Percentiles rank a stretch among this genome's conserved stretches.
phyloP scores from a whole-genome alignment of 768 basidiomycete genomes.

The Lactarius sanguifluus region DNA sequence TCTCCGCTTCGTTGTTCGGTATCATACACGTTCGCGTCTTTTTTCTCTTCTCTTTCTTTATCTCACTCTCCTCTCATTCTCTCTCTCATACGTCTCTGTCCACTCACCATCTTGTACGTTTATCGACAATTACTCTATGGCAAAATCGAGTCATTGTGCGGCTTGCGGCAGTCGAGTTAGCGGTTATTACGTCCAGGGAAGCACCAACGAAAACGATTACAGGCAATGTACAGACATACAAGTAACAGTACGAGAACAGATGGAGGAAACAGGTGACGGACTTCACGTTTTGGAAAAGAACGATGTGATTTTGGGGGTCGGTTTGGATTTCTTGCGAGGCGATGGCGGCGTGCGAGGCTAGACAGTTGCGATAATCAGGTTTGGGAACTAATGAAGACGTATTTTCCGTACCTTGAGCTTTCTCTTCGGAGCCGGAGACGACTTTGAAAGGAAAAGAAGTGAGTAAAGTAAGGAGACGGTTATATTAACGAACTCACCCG shows the following conservation, averaged over 20 bases:
- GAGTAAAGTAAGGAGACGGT: too few species aligned
- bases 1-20: slow-evolving; percentile 30
- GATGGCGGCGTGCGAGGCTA: background rate
- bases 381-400: background rate
- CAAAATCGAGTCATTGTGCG: slow-evolving; percentile 26
- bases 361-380: background rate
- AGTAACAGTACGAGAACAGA: too few species aligned
- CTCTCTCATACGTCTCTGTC: slow-evolving; percentile 30
- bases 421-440: background rate
- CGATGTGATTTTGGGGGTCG: slow-evolving; percentile 29
- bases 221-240: background rate
- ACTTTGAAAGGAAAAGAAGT: background rate
- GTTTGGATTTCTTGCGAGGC: slow-evolving; percentile 18
- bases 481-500: background rate
- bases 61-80: slow-evolving; percentile 24
- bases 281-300: slow-evolving; percentile 25
- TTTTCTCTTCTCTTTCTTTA: slow-evolving; percentile 28
- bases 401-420: background rate
- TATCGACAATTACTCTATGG: slow-evolving; percentile 28
- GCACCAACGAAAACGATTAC: background rate
- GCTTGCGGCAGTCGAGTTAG: slow-evolving; percentile 16
- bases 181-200: background rate
- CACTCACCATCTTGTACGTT: slow-evolving; percentile 33
- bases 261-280: background rate
- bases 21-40: slow-evolving; percentile 23